Conservation (phyloP, 2,329 filamentous ascomycete genomes). For the Cytospora piceae region DNA sequence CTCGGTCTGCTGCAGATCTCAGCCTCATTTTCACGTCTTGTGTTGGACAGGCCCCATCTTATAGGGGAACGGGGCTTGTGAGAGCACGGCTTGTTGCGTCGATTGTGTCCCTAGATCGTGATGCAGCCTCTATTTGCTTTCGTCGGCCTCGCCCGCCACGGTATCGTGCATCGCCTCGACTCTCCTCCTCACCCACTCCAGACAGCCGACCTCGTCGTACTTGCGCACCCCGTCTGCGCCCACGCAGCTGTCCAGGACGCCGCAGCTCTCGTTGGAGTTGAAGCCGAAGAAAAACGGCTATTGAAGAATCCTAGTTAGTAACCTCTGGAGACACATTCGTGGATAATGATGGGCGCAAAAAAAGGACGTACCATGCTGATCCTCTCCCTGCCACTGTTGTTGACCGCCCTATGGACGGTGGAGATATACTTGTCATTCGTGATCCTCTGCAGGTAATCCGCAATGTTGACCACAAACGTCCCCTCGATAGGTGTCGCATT, state of each 20-base stretch:
- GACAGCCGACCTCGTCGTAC: constrained; percentile 46
- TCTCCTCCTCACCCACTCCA: constrained; percentile 44
- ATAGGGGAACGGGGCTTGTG: background rate
- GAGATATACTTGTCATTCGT: constrained; percentile 54
- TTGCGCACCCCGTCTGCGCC: constrained; percentile 39
- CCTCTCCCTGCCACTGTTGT: constrained; percentile 43
- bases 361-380: constrained; percentile 42
- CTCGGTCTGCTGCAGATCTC: constrained; percentile 15
- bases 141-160: background rate
- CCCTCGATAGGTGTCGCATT: constrained; percentile 45
- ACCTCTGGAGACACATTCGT: background rate
- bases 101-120: background rate
- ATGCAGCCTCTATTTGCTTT: too few species aligned
- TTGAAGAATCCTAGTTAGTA: background rate
- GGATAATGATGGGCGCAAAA: background rate
- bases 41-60: background rate
- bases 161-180: constrained; percentile 41
- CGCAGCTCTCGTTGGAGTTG: constrained; percentile 46
- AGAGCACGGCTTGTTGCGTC: background rate
- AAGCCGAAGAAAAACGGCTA: constrained; percentile 51
- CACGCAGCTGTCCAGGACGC: constrained; percentile 44
- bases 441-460: constrained; percentile 54
- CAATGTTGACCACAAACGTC: constrained; percentile 56
- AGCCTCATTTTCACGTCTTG: constrained; percentile 17
- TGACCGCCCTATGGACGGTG: constrained; percentile 54